These are phyloP conservation scores for Cercospora brassicicola DNA, from an alignment of 2,329 filamentous ascomycete species.

Conservation along the genomic window DNA sequence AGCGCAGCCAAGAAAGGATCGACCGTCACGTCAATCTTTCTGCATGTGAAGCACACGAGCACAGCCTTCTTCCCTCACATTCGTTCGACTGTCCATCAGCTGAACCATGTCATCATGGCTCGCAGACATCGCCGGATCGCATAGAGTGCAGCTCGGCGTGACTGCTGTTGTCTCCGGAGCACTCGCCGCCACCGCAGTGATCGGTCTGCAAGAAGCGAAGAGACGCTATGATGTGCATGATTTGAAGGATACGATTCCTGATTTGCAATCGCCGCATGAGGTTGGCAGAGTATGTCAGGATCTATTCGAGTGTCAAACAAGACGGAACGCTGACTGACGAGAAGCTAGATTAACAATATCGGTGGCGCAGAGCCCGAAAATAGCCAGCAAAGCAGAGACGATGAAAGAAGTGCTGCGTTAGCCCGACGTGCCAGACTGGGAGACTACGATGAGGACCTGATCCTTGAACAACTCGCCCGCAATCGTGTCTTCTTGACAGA, in stretches of 20 bases:
- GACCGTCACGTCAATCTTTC: constrained; percentile 3
- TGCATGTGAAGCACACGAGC: constrained; percentile 4
- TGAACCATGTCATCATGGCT: constrained; percentile 40
- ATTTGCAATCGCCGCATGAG: constrained; percentile 52
- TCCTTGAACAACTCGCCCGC: constrained; percentile 89
- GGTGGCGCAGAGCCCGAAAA: constrained; percentile 53
- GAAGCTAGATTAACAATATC: constrained; percentile 60
- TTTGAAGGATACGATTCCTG: constrained; percentile 63
- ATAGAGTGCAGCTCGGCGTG: constrained; percentile 63
- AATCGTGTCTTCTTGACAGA: constrained; percentile 89
- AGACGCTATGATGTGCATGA: constrained; percentile 57
- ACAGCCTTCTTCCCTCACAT: not conserved
- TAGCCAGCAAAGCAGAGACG: constrained; percentile 51
- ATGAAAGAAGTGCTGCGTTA: constrained; percentile 58
- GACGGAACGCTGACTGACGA: constrained; percentile 41
- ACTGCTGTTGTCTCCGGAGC: constrained; percentile 63
- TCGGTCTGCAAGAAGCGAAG: constrained; percentile 58
- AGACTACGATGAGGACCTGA: constrained; percentile 68
- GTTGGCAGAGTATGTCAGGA: constrained; percentile 50
- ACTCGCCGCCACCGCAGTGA: constrained; percentile 54
- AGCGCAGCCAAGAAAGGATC: constrained; percentile 1
- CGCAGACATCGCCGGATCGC: constrained; percentile 46
- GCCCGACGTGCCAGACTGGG: constrained; percentile 61
- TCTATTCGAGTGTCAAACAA: not conserved
- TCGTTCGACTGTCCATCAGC: not conserved